Evolutionary conservation across 139 green algal species (phyloP), one percentile per base, ranked within the genome.

Genomic region (Coelastrella sp.): DNA sequence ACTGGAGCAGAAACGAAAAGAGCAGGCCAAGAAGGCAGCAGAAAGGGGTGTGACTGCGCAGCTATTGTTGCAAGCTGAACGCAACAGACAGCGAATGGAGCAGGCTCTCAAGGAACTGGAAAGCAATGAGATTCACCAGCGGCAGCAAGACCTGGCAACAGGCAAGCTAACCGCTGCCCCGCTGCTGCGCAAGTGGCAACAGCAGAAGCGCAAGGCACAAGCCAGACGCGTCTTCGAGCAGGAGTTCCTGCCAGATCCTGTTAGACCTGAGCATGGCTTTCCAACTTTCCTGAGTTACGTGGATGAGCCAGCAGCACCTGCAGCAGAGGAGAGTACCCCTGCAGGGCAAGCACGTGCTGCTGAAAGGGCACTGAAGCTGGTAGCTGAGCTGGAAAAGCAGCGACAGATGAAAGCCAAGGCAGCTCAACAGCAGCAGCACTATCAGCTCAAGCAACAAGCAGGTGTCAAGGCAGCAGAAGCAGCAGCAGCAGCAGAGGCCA

Each of bases 151-250:
- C 49, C 14, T 85, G 11, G 87, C 63, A n/a, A 58, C 27, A 17
- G 78, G 78, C 78, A 80, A 73, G 19, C 9, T 73, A 20, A 78
- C 10, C 61, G 87, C 87, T 12, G 87, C 87, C 7, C 87, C 87
- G 7, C 87, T 91, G 78, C 63, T 91, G 35, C 87, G 79, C 22
- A 60, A 72, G 65, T 91, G 87, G 87, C 87, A 87, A 24, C 65
- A 79, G 63, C 87, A 91, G 87, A 78, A 66, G 59, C 63, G 63
- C 20, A 27, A 82, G 78, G 87, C 66, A 22, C 76, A 70, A 72
- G 87, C 78, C 8, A 56, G 49, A 14, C 58, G 63, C 8, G 87
- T 65, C 7, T 91, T 91, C 82, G 87, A 91, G 49, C 61, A 72
- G 8, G 87, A 91, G 20, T 91, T 91, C 78, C 56, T 91, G 56